These are phyloP conservation scores for Neurospora sp. DNA, from an alignment of 495 filamentous ascomycete genomes.

Conservation along the genomic window DNA sequence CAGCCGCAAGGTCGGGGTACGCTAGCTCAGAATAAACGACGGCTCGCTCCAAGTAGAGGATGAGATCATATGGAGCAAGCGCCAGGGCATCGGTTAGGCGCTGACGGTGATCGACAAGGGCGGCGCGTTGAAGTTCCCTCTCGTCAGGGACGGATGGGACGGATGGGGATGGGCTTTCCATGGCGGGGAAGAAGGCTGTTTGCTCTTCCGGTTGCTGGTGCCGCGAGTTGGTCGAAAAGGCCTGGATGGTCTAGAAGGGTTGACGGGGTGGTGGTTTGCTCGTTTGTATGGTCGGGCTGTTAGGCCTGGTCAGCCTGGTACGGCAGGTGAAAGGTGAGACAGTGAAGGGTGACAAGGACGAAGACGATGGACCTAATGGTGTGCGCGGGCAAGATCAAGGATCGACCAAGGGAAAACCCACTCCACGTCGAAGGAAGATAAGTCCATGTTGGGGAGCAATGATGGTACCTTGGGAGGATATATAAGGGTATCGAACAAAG, in stretches of 20 bases:
- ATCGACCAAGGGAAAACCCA: not conserved
- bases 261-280: not conserved
- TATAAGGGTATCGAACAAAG: not conserved
- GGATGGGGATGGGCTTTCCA: slow-evolving; percentile 29
- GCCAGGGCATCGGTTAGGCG: slow-evolving; percentile 38
- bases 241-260: not conserved
- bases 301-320: not conserved
- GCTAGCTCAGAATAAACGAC: slow-evolving; percentile 60
- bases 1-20: slow-evolving; percentile 82
- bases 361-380: not conserved
- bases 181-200: slow-evolving; percentile 4
- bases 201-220: not conserved
- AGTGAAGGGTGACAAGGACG: not conserved
- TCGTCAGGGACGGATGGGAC: slow-evolving; percentile 22
- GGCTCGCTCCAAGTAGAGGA: slow-evolving; percentile 64
- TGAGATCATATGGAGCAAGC: slow-evolving; percentile 63
- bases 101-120: slow-evolving; percentile 36
- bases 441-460: not conserved
- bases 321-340: not conserved
- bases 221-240: not conserved
- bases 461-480: not conserved
- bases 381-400: not conserved
- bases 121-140: slow-evolving; percentile 20
- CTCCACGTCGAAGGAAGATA: not conserved
- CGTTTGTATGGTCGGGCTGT: not conserved